Conservation (phyloP, 306 rosid genomes). For the Citrullus mucosospermus region DNA sequence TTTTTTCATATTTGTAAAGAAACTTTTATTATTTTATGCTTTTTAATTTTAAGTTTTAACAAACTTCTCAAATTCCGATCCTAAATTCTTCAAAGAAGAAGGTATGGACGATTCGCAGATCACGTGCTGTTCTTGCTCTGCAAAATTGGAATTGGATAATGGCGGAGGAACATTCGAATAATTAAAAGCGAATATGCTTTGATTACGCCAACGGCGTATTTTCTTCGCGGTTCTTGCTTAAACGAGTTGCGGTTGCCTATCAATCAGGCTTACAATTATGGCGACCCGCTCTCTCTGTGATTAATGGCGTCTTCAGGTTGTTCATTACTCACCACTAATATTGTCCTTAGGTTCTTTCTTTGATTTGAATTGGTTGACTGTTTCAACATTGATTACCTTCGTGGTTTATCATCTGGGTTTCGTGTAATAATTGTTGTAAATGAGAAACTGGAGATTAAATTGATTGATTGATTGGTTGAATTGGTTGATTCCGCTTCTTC, state of each 20-base stretch:
- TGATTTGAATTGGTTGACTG: not conserved
- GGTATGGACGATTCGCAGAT: not conserved
- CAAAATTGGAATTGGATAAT: not conserved
- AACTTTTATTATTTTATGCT: too few species aligned
- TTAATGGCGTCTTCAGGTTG: not conserved
- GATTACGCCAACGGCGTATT: constrained; percentile 11
- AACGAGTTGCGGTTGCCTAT: not conserved
- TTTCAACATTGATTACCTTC: not conserved
- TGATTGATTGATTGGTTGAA: not conserved
- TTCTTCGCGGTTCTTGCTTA: constrained; percentile 17
- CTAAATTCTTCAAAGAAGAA: not conserved
- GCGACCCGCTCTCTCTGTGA: not conserved
- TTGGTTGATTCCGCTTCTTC: not conserved
- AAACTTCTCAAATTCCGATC: not conserved
- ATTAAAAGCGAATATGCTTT: constrained; percentile 33
- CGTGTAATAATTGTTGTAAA: not conserved
- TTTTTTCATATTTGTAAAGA: too few species aligned
- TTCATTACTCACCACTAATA: not conserved
- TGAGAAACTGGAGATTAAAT: not conserved
- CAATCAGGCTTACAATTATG: not conserved
- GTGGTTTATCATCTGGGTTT: not conserved
- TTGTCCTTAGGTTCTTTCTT: not conserved
- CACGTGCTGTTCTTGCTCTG: constrained; percentile 7
- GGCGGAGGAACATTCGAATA: constrained; percentile 26
- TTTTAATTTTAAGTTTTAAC: not conserved